phyloP scores from a whole-genome alignment of 176 grass and related monocot species.

The Aegilops sharonensis region DNA sequence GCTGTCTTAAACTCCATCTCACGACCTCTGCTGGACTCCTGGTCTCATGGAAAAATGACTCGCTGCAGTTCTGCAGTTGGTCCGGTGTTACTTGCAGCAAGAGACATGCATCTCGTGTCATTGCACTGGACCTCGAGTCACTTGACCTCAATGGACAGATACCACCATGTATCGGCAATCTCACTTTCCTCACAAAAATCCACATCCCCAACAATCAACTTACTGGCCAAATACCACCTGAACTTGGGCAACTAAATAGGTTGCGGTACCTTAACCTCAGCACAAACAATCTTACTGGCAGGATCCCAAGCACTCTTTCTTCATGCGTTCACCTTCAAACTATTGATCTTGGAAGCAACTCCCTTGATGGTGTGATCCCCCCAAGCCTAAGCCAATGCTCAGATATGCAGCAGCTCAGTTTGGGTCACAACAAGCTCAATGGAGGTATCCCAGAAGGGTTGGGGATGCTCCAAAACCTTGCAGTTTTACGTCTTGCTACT shows the following conservation, averaged over 20 bases:
- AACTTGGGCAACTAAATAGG: slow-evolving; percentile 33
- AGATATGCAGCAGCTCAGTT: neutral
- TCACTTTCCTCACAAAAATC: slow-evolving; percentile 34
- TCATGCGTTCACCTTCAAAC: slow-evolving; percentile 16
- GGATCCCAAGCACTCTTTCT: slow-evolving; percentile 19
- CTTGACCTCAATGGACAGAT: slow-evolving; percentile 23
- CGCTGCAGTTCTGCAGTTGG: slow-evolving; percentile 35
- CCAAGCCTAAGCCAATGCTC: slow-evolving; percentile 22
- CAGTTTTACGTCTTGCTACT: neutral
- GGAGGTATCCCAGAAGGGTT: slow-evolving; percentile 13
- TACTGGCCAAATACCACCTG: slow-evolving; percentile 26
- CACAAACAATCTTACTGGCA: slow-evolving; percentile 23
- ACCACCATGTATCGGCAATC: slow-evolving; percentile 28
- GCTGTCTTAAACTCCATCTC: slow-evolving; percentile 35
- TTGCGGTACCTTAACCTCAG: slow-evolving; percentile 43
- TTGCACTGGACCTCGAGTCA: slow-evolving; percentile 11
- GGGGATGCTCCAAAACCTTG: slow-evolving; percentile 25
- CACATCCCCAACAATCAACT: slow-evolving; percentile 19
- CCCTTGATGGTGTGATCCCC: slow-evolving; percentile 28
- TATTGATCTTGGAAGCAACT: slow-evolving; percentile 36
- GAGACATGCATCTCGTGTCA: slow-evolving; percentile 14
- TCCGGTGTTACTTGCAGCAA: slow-evolving; percentile 39
- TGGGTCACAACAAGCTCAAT: neutral
- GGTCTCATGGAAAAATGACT: slow-evolving; percentile 29
- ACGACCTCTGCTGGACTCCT: neutral